Evolutionary conservation across 2,329 filamentous ascomycete genomes (phyloP).

Genomic region (Alternaria sp.): DNA sequence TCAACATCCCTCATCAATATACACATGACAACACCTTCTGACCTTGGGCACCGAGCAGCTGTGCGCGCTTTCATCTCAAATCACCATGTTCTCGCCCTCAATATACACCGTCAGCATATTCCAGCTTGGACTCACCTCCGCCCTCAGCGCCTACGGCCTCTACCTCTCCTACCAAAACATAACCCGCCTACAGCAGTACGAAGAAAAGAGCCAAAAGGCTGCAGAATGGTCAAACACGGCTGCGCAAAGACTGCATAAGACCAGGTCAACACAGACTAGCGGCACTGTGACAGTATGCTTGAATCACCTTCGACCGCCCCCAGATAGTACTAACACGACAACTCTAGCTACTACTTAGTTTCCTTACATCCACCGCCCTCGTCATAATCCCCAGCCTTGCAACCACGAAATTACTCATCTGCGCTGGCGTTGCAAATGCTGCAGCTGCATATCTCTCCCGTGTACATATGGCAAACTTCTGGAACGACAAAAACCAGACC

Average conservation of each 20-base stretch:
- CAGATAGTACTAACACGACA: neutral
- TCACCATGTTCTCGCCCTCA: slow-evolving; percentile 1
- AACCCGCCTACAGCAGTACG: slow-evolving; percentile 47
- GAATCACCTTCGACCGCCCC: neutral
- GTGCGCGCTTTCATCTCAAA: neutral
- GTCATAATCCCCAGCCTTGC: slow-evolving; percentile 23
- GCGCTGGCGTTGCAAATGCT: slow-evolving; percentile 24
- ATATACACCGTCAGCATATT: slow-evolving; percentile 5
- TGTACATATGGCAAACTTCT: slow-evolving; percentile 44
- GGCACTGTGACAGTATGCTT: slow-evolving; percentile 43
- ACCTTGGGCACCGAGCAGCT: neutral
- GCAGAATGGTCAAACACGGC: slow-evolving; percentile 49
- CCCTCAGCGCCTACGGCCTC: slow-evolving; percentile 43
- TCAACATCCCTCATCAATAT: neutral
- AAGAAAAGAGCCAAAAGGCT: slow-evolving; percentile 46
- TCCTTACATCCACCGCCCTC: slow-evolving; percentile 32
- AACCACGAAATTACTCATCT: slow-evolving; percentile 14
- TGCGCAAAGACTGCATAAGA: slow-evolving; percentile 45
- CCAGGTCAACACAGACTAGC: slow-evolving; percentile 47
- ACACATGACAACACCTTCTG: neutral
- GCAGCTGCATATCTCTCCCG: slow-evolving; percentile 25
- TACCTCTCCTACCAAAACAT: slow-evolving; percentile 49
- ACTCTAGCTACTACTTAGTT: slow-evolving; percentile 3
- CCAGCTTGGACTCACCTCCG: slow-evolving; percentile 30
- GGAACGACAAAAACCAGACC: slow-evolving; percentile 44